Conservation (phyloP, 495 filamentous ascomycete species). For the Penicillium odoratum region DNA sequence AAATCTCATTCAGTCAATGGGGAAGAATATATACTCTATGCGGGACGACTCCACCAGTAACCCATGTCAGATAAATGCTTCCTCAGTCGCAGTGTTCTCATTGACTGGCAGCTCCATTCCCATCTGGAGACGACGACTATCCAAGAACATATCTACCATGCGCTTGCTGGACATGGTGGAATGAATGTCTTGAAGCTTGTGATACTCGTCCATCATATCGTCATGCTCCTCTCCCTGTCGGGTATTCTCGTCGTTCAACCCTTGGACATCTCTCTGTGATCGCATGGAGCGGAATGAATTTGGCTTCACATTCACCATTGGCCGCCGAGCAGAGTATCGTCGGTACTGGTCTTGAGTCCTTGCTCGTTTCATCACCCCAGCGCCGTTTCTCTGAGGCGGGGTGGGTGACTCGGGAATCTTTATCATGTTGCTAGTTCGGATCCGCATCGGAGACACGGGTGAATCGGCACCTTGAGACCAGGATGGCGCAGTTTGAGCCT, state of each 20-base stretch:
- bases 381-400: constrained; percentile 23
- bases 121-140: constrained; percentile 50
- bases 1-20: neutral
- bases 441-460: constrained; percentile 29
- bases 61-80: constrained; percentile 30
- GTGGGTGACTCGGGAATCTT: constrained; percentile 33
- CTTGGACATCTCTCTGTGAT: constrained; percentile 22
- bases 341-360: constrained; percentile 35
- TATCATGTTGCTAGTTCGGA: constrained; percentile 23
- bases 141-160: constrained; percentile 63
- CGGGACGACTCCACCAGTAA: neutral
- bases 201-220: constrained; percentile 23
- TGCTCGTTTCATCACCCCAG: constrained; percentile 23
- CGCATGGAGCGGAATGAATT: constrained; percentile 35
- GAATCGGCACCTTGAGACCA: neutral
- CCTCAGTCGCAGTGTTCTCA: constrained; percentile 1
- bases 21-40: constrained; percentile 17
- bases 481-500: constrained; percentile 6
- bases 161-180: constrained; percentile 49
- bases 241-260: constrained; percentile 36
- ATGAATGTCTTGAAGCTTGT: constrained; percentile 23
- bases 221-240: constrained; percentile 25
- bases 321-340: constrained; percentile 36
- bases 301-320: constrained; percentile 23
- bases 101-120: constrained; percentile 13